Evolutionary conservation across 2,329 filamentous ascomycete species (phyloP).

Genomic region (Paraconiothyrium sp.): DNA sequence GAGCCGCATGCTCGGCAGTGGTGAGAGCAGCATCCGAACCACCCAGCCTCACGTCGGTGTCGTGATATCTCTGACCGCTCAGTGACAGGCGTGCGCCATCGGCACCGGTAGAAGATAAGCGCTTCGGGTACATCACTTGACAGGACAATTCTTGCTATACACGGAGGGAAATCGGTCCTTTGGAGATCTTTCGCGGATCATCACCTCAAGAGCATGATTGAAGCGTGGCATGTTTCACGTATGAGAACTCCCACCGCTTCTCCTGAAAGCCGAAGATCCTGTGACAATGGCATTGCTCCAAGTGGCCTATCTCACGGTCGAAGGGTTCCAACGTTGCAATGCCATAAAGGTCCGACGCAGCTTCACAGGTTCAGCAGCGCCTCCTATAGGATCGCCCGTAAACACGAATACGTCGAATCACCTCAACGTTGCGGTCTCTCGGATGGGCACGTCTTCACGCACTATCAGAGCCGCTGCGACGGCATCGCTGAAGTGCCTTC

Average conservation of each 20-base stretch:
- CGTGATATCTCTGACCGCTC: constrained; percentile 2
- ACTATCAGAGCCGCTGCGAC: too few species aligned
- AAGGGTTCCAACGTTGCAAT: too few species aligned
- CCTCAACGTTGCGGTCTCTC: too few species aligned
- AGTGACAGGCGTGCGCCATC: not conserved
- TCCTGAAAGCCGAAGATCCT: not conserved
- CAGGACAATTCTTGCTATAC: not conserved
- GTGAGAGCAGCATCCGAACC: not conserved
- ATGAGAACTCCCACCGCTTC: not conserved
- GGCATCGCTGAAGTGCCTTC: too few species aligned
- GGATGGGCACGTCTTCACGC: too few species aligned
- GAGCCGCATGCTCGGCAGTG: not conserved
- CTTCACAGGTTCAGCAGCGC: too few species aligned
- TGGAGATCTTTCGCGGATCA: not conserved
- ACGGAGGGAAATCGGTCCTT: not conserved
- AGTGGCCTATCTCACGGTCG: too few species aligned
- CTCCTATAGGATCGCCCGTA: too few species aligned
- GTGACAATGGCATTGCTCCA: not conserved
- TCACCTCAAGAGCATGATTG: not conserved
- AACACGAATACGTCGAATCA: too few species aligned
- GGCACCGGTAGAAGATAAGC: not conserved
- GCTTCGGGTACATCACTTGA: constrained; percentile 4
- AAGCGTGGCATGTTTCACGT: not conserved
- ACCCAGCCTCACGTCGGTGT: not conserved
- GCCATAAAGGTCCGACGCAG: too few species aligned